Evolutionary conservation across 768 basidiomycete species (phyloP), one percentile per base, ranked within the genome.

Genomic region (Suillus alpinus): DNA sequence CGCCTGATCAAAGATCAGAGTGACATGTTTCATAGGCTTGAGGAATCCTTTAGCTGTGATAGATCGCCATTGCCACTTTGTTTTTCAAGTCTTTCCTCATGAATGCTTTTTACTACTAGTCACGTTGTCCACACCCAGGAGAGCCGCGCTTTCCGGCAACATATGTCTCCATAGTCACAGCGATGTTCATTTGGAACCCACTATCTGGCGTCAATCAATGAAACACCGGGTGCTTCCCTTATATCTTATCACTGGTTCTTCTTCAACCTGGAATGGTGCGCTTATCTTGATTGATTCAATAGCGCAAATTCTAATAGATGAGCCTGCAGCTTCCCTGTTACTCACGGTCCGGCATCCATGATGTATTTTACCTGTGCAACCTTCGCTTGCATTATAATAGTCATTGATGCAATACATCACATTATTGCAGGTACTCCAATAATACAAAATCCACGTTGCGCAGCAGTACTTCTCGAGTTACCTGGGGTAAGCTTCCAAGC

Each of bases 401-500:
- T 53, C 8, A 23, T 53, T 20, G 34, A 7, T 37, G 20, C 44
- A 46, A 26, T 26, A 26, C 44, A 26, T 13, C 20, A 16, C 36
- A 6, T 16, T 20, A 6, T 26, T 26, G 14, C 36, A 16, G 20
- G 14, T 53, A 23, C 20, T 23, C 32, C n/a, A 9, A 52, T 49
- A 29, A 47, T 47, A 49, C 26, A 29, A 29, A 47, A 29, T 29
- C 16, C 26, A 29, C 16, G 16, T n/a, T 10, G 4, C 10, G 29
- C 49, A 18, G 49, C 29, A 18, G 18, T 16, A 16, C 13, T 23
- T 49, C 26, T 53, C 26, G 6, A 37, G 13, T 0, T 13, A 16
- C 23, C 36, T 37, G 36, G 36, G 52, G 52, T 53, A 53, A 53
- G 52, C 52, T 53, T 53, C 52, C 14, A 36, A 37, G 46, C 46